These are phyloP conservation scores for Oryza rufipogon DNA, from an alignment of 176 grass and related monocot species.

Conservation along the genomic window DNA sequence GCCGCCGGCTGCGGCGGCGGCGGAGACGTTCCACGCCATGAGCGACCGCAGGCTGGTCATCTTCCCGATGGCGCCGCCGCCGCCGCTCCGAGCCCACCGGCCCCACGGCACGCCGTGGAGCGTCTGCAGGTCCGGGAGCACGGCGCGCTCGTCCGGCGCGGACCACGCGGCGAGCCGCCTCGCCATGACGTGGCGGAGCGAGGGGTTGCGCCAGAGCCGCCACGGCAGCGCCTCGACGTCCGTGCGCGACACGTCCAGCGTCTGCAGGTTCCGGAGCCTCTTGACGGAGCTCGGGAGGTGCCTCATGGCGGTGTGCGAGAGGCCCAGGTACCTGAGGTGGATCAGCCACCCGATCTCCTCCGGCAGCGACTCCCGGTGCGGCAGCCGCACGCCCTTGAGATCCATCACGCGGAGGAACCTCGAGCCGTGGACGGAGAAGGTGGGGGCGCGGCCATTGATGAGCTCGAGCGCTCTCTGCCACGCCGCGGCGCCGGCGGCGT, in stretches of 20 bases:
- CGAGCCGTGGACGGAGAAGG: neutral
- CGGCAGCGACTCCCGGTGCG: neutral
- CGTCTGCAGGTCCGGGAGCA: neutral
- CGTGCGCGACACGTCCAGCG: slow-evolving; percentile 5
- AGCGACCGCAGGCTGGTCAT: slow-evolving; percentile 16
- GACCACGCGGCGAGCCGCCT: neutral
- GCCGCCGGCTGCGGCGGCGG: fast-evolving
- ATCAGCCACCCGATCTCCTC: slow-evolving; percentile 24
- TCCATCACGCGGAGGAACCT: slow-evolving; percentile 29
- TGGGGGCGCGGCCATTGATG: neutral
- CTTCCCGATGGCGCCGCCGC: neutral
- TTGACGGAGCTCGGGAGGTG: neutral
- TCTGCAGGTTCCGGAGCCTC: slow-evolving; percentile 22
- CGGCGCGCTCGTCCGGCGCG: neutral
- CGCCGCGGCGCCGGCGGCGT: neutral
- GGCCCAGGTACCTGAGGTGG: neutral
- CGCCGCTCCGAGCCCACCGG: neutral
- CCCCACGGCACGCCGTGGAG: slow-evolving; percentile 21
- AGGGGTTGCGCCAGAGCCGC: neutral
- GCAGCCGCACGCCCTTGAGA: neutral
- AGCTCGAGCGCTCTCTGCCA: neutral
- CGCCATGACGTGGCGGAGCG: slow-evolving; percentile 21
- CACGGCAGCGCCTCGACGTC: neutral
- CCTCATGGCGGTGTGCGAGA: neutral
- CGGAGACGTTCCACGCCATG: neutral